These are phyloP conservation scores for Lentinula lateritia DNA, from an alignment of 768 basidiomycete genomes.

Conservation along the genomic window DNA sequence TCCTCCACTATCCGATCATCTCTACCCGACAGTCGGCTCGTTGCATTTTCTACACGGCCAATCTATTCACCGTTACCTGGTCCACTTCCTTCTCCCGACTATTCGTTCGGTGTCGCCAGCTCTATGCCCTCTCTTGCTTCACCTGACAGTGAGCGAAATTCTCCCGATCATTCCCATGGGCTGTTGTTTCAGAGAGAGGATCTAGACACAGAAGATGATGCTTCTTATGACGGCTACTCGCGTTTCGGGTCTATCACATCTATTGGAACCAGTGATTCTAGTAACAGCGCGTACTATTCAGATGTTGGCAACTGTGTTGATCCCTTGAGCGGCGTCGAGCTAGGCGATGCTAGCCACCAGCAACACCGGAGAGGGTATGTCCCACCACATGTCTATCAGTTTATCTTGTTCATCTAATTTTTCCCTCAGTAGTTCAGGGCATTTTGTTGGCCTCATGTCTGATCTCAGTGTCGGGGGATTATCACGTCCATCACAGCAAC, in stretches of 20 bases:
- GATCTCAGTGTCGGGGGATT: constrained; percentile 33
- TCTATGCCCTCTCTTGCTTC: constrained; percentile 46
- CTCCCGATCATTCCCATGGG: constrained; percentile 45
- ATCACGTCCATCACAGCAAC: constrained; percentile 6
- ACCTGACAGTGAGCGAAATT: constrained; percentile 45
- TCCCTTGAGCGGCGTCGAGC: constrained; percentile 22
- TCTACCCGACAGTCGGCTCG: constrained; percentile 46
- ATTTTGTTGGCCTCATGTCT: constrained; percentile 37
- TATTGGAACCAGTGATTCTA: constrained; percentile 51
- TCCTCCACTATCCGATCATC: constrained; percentile 34
- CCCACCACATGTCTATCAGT: constrained; percentile 33
- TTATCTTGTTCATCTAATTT: constrained; percentile 20
- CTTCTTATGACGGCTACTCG: constrained; percentile 43
- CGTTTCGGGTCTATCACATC: constrained; percentile 61
- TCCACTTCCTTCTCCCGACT: constrained; percentile 55
- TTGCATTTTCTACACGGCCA: constrained; percentile 41
- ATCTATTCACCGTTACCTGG: constrained; percentile 43
- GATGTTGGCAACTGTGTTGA: constrained; percentile 32
- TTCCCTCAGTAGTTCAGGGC: constrained; percentile 23
- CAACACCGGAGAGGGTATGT: constrained; percentile 20
- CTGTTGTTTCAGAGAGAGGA: constrained; percentile 46
- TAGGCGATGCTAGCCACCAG: constrained; percentile 23
- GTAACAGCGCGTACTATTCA: constrained; percentile 45
- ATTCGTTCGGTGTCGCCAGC: constrained; percentile 58
- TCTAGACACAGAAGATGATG: constrained; percentile 47